Evolutionary conservation across 441 rosid species (phyloP).

Genomic region (Eruca vesicaria): DNA sequence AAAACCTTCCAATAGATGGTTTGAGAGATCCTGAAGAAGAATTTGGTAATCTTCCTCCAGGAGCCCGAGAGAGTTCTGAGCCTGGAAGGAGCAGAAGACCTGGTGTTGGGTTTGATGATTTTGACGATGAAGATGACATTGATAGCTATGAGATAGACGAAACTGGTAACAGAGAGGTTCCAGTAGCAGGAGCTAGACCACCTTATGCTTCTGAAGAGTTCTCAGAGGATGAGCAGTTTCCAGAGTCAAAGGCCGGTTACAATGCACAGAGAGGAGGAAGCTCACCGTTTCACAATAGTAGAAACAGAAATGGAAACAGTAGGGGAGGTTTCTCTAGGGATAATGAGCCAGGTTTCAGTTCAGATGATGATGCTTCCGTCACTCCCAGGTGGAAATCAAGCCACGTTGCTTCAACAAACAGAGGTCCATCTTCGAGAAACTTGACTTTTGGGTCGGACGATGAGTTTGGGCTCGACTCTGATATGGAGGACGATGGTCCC

Average conservation of each 20-base stretch:
- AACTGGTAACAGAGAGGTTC: constrained; percentile 34
- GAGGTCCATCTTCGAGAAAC: constrained; percentile 44
- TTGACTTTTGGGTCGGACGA: constrained; percentile 73
- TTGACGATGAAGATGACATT: constrained; percentile 80
- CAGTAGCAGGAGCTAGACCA: constrained; percentile 24
- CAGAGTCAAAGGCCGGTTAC: constrained; percentile 43
- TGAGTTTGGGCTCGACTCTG: constrained; percentile 54
- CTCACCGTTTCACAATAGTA: constrained; percentile 28
- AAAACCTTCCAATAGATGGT: constrained; percentile 38
- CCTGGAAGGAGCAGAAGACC: constrained; percentile 36
- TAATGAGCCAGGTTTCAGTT: constrained; percentile 51
- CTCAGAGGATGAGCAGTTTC: constrained; percentile 44
- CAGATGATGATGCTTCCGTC: constrained; percentile 56
- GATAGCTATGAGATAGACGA: constrained; percentile 87
- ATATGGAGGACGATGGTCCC: constrained; percentile 43
- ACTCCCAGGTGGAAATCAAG: constrained; percentile 71
- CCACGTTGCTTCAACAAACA: constrained; percentile 52
- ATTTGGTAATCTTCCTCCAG: constrained; percentile 32
- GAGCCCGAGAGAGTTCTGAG: constrained; percentile 48
- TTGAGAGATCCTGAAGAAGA: constrained; percentile 46
- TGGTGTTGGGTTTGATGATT: constrained; percentile 80
- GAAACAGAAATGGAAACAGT: constrained; percentile 34
- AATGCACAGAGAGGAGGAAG: constrained; percentile 30
- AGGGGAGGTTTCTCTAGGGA: constrained; percentile 44
- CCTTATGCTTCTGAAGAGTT: constrained; percentile 36